A percentile compares a stretch with the other conserved stretches of the same genome.
Conservation (phyloP, 805 yeast species). For the Saccharomyces mikatae region DNA sequence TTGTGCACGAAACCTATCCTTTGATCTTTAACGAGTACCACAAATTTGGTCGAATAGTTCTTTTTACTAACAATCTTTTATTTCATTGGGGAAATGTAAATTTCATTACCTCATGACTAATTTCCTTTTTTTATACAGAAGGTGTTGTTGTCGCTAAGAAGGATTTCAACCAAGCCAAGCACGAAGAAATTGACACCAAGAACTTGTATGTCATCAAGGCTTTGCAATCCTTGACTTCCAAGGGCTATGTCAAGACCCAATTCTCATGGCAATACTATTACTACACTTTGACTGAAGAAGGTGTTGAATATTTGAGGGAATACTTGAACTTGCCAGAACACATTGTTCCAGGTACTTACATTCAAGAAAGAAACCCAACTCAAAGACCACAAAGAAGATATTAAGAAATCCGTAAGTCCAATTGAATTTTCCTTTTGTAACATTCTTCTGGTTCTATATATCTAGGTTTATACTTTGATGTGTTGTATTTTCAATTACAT, state of each 20-base stretch:
- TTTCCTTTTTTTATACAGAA: conserved; percentile 43
- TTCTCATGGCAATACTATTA: conserved; percentile 99
- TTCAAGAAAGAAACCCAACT: conserved; percentile 84
- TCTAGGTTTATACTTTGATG: conserved; percentile 8
- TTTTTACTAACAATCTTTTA: conserved; percentile 20
- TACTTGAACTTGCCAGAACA: conserved; percentile 98
- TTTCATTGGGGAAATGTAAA: neutral
- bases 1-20: neutral
- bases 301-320: conserved; percentile 96
- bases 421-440: conserved; percentile 2
- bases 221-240: conserved; percentile 96
- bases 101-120: neutral
- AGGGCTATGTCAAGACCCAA: conserved; percentile 99
- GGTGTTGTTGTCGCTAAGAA: conserved; percentile 99
- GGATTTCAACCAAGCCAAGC: conserved; percentile 95
- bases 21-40: neutral
- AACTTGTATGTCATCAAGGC: conserved; percentile 98
- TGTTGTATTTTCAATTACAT: neutral
- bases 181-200: conserved; percentile 96
- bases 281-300: conserved; percentile 99
- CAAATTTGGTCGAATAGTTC: too few species aligned
- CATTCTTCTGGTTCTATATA: conserved; percentile 16
- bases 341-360: conserved; percentile 96
- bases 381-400: conserved; percentile 52
- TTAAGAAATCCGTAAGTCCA: conserved; percentile 15